These are phyloP conservation scores for Fonsecaea pedrosoi DNA, from an alignment of 2,329 filamentous ascomycete species.

Conservation along the genomic window DNA sequence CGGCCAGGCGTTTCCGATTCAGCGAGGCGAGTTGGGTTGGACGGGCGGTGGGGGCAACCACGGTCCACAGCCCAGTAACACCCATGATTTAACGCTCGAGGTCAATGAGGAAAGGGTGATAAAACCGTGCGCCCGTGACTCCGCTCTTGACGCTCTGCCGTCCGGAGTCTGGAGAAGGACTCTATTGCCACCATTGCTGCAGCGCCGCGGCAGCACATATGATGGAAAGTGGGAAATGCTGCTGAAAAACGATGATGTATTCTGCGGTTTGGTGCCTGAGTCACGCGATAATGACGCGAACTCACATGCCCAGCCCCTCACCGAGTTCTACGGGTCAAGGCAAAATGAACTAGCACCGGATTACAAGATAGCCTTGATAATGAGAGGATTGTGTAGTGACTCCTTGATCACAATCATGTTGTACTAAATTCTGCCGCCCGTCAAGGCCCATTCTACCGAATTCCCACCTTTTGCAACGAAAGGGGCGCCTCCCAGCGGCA, in stretches of 20 bases:
- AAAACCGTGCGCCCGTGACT: background rate
- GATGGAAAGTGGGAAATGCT: background rate
- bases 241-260: background rate
- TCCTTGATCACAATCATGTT: background rate
- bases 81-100: constrained; percentile 67
- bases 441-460: constrained; percentile 9
- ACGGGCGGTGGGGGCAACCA: constrained; percentile 91
- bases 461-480: constrained; percentile 1
- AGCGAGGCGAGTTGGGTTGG: constrained; percentile 96
- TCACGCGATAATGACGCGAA: constrained; percentile 23
- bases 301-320: constrained; percentile 19
- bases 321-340: background rate
- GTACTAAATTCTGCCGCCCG: background rate
- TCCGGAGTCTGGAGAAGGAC: background rate
- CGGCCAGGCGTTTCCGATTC: constrained; percentile 92
- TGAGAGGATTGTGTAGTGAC: background rate
- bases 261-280: constrained; percentile 5
- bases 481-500: background rate
- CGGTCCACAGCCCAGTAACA: constrained; percentile 97
- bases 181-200: constrained; percentile 4
- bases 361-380: background rate
- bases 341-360: background rate
- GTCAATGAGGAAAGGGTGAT: background rate
- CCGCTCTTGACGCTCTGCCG: background rate
- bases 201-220: background rate